Conservation (phyloP, 768 basidiomycete species). For the Clathrus columnatus region DNA sequence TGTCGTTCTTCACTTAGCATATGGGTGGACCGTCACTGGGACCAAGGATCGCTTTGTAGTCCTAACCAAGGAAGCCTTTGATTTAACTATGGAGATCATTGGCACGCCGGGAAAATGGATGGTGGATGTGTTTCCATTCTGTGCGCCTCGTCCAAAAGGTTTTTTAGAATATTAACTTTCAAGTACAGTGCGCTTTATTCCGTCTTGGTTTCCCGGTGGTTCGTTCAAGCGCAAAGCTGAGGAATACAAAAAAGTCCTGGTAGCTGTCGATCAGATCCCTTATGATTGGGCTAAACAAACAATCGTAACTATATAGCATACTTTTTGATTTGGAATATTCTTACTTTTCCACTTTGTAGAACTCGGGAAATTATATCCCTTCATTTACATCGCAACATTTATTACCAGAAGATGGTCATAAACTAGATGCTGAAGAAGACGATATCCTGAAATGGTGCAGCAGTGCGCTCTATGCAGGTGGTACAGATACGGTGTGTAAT, state of each 20-base stretch:
- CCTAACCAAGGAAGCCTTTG: neutral
- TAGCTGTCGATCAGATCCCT: conserved; percentile 1
- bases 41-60: conserved; percentile 26
- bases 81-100: neutral
- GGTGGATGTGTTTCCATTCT: conserved; percentile 20
- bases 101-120: conserved; percentile 4
- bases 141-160: conserved; percentile 14
- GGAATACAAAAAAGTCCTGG: conserved; percentile 11
- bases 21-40: conserved; percentile 29
- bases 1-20: conserved; percentile 29
- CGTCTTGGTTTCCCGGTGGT: conserved; percentile 28
- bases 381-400: conserved; percentile 1
- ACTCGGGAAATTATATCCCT: neutral
- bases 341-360: neutral
- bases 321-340: neutral
- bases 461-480: conserved; percentile 14
- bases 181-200: conserved; percentile 27
- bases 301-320: conserved; percentile 21
- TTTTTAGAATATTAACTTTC: neutral
- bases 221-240: conserved; percentile 17
- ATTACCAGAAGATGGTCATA: neutral
- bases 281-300: conserved; percentile 18
- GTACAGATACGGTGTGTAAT: conserved; percentile 1
- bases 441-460: conserved; percentile 19
- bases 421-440: no score